Conservation (phyloP, 176 grass and related monocot species). For the Elaeis guineensis region DNA sequence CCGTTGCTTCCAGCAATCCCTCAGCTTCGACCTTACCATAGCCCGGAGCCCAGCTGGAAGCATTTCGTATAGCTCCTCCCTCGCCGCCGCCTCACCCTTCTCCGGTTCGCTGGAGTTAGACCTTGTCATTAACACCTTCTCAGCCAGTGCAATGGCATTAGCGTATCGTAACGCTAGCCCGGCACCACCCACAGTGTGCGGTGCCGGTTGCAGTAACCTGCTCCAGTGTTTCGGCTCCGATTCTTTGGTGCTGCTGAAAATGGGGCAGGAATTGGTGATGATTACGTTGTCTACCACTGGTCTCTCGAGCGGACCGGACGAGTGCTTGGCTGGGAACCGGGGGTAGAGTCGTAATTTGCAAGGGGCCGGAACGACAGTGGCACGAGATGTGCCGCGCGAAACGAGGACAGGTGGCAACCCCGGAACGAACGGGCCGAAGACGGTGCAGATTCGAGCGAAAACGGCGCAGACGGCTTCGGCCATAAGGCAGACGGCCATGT, state of each 20-base stretch:
- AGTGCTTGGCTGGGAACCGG: slow-evolving; percentile 22
- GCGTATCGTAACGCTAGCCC: slow-evolving; percentile 80
- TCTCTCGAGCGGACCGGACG: slow-evolving; percentile 62
- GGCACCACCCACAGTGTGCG: slow-evolving; percentile 44
- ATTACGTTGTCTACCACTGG: slow-evolving; percentile 20
- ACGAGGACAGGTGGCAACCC: slow-evolving; percentile 28
- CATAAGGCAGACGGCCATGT: slow-evolving; percentile 62
- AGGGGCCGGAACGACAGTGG: slow-evolving; percentile 25
- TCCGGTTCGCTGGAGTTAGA: slow-evolving; percentile 23
- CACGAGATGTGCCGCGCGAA: slow-evolving; percentile 1
- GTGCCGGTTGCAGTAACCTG: slow-evolving; percentile 40
- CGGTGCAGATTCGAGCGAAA: slow-evolving; percentile 49
- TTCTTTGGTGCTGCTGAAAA: slow-evolving; percentile 24
- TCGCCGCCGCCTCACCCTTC: slow-evolving; percentile 41
- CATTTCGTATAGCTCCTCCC: slow-evolving; percentile 86
- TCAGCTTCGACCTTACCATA: slow-evolving; percentile 70
- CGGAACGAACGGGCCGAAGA: slow-evolving; percentile 45
- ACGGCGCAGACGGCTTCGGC: slow-evolving; percentile 44
- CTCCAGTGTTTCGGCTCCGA: slow-evolving; percentile 32
- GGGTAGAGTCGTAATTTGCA: slow-evolving; percentile 29
- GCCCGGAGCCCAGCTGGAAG: slow-evolving; percentile 55
- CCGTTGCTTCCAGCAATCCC: slow-evolving; percentile 72
- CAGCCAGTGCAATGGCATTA: slow-evolving; percentile 55
- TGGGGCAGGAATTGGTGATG: slow-evolving; percentile 60
- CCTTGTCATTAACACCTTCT: slow-evolving; percentile 35